A percentile compares a stretch with the other conserved stretches of the same genome.
These are phyloP conservation scores for Leishmania lainsoni DNA, from an alignment of 208 protist species.

Conservation along the genomic window DNA sequence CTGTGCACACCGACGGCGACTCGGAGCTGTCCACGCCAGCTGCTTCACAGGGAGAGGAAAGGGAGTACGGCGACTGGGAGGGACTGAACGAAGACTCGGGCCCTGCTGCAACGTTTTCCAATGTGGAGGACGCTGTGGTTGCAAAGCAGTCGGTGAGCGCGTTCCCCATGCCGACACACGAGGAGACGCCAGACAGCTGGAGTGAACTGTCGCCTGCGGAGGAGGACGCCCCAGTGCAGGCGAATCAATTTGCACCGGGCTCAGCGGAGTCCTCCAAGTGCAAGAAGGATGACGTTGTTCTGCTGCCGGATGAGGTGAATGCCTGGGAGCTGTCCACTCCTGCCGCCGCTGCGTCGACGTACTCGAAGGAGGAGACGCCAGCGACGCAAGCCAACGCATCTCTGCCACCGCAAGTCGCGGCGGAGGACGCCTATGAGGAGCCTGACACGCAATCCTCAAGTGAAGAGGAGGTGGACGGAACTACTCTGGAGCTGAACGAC, in stretches of 20 bases:
- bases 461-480: background rate
- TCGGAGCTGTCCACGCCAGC: background rate
- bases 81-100: background rate
- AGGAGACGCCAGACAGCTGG: background rate
- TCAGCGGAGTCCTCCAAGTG: background rate
- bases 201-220: background rate
- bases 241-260: background rate
- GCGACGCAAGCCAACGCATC: background rate
- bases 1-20: background rate
- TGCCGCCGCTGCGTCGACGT: background rate
- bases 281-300: background rate
- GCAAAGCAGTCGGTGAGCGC: background rate
- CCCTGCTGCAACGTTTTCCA: background rate
- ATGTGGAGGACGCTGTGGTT: background rate
- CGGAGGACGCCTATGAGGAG: background rate
- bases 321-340: background rate
- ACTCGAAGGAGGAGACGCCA: background rate
- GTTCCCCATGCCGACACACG: background rate
- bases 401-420: background rate
- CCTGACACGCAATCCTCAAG: background rate
- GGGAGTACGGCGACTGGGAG: background rate
- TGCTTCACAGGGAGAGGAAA: background rate
- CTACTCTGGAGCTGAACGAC: conserved; percentile 5
- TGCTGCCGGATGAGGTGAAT: background rate
- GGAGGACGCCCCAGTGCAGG: background rate